Evolutionary conservation across 768 basidiomycete genomes (phyloP), one percentile per base, ranked within the genome.

Genomic region (Lactifluus rugatus): DNA sequence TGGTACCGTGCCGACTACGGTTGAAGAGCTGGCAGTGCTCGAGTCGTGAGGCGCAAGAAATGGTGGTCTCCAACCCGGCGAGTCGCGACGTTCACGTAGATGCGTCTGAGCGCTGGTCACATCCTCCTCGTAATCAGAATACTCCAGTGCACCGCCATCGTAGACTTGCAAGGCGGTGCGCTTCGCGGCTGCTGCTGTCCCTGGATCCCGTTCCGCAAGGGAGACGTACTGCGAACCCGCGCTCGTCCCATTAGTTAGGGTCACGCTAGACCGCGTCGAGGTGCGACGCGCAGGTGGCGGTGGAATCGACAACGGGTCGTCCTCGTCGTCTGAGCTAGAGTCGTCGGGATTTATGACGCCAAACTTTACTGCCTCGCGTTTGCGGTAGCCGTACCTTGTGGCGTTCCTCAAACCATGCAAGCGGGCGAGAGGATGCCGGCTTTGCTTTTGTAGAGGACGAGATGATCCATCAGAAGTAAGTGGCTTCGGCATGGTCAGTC

Each of bases 261-360:
- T 70, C 17, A 64, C 65, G 36, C 62, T 65, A 14, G 65, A 62
- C 21, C 61, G 59, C 5, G 62, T 62, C 8, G 68, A 62, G 7
- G 47, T 42, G 21, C 63, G 61, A 45, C 41, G 59, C 48, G 57
- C 56, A 31, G 1, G 64, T 44, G 28, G 54, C 48, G 48, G 61
- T 34, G 50, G 58, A 6, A 49, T 19, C 53, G 60, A 48, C 49
- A 64, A 54, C 26, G 59, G 60, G 57, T 59, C 63, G 49, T 53
- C 78, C 54, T 82, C 80, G 46, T 73, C 74, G 61, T 81, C 79
- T 3, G 79, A 81, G 57, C 76, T 76, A 28, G 73, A 71, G 5
- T 68, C 69, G 17, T 67, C 66, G 54, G 66, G 62, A 52, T 71
- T 57, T 65, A 64, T 36, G 44, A 69, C 62, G 68, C 62, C 62